Conservation (phyloP, 805 yeast species). For the Cyberlindnera sargentensis region DNA sequence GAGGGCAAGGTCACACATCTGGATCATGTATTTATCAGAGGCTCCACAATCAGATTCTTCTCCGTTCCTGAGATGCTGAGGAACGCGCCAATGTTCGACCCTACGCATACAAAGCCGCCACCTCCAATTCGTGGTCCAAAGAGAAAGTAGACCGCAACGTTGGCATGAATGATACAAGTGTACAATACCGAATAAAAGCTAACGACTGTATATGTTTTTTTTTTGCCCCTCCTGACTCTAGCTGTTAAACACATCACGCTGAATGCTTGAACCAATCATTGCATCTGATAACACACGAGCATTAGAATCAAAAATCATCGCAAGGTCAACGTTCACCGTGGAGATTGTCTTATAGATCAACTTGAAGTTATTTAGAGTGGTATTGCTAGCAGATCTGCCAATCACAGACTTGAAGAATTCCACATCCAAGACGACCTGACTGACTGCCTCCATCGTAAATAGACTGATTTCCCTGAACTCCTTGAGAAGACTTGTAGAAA, state of each 20-base stretch:
- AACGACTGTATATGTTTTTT: background rate
- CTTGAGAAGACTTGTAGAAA: constrained; percentile 29
- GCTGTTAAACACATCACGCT: constrained; percentile 18
- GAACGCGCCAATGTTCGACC: constrained; percentile 83
- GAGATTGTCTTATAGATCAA: constrained; percentile 17
- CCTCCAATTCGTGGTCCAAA: constrained; percentile 65
- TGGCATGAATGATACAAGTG: background rate
- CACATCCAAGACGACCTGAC: constrained; percentile 47
- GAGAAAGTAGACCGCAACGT: constrained; percentile 21
- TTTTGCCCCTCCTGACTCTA: background rate
- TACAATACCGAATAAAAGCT: background rate
- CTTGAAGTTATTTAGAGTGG: constrained; percentile 14
- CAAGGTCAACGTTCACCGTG: constrained; percentile 8
- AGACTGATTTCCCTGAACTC: constrained; percentile 36
- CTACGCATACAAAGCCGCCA: constrained; percentile 51
- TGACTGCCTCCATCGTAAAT: constrained; percentile 39
- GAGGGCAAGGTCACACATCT: constrained; percentile 71
- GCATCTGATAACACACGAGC: constrained; percentile 13
- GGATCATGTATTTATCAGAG: constrained; percentile 85
- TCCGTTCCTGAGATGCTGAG: constrained; percentile 82
- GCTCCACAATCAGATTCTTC: constrained; percentile 80
- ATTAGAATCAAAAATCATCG: constrained; percentile 3
- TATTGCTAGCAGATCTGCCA: constrained; percentile 15
- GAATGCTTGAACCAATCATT: constrained; percentile 15
- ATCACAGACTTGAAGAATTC: constrained; percentile 38